Conservation (phyloP, 108 stramenopile genomes). For the Cyclotella atomus region DNA sequence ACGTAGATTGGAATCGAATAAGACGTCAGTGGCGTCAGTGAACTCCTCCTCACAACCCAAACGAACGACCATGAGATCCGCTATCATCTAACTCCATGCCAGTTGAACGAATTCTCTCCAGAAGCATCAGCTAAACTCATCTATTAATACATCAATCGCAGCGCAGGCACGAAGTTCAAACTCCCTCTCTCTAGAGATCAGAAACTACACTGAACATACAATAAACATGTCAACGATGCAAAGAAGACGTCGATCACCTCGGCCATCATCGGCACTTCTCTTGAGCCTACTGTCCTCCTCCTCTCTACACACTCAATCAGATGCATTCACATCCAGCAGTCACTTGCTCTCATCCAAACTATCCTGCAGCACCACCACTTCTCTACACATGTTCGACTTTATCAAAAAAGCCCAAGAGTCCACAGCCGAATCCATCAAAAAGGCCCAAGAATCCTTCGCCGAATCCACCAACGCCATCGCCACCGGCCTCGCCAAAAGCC, state of each 20-base stretch:
- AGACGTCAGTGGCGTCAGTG: no score
- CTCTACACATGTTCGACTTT: conserved; percentile 82
- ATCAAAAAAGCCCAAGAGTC: conserved; percentile 73
- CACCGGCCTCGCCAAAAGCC: conserved; percentile 74
- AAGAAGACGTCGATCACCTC: not conserved
- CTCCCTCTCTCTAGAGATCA: no score
- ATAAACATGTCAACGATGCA: not conserved
- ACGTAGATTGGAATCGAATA: no score
- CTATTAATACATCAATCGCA: no score
- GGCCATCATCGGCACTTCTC: not conserved
- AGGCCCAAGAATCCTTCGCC: conserved; percentile 67
- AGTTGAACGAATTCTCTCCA: no score
- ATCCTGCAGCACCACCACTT: conserved; percentile 18
- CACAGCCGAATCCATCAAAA: conserved; percentile 68
- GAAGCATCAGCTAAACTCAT: no score
- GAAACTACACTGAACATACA: no score
- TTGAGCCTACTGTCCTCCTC: not conserved
- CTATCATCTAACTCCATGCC: no score
- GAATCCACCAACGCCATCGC: conserved; percentile 76
- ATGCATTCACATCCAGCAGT: not conserved
- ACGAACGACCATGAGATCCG: no score
- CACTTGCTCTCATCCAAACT: not conserved
- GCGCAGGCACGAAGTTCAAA: no score
- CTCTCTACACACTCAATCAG: no score
- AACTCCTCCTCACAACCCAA: no score